Percentiles rank a stretch among this genome's conserved stretches.
These are phyloP conservation scores for Torrubiellomyces zombiae DNA, from an alignment of 2,329 filamentous ascomycete genomes.

Conservation along the genomic window DNA sequence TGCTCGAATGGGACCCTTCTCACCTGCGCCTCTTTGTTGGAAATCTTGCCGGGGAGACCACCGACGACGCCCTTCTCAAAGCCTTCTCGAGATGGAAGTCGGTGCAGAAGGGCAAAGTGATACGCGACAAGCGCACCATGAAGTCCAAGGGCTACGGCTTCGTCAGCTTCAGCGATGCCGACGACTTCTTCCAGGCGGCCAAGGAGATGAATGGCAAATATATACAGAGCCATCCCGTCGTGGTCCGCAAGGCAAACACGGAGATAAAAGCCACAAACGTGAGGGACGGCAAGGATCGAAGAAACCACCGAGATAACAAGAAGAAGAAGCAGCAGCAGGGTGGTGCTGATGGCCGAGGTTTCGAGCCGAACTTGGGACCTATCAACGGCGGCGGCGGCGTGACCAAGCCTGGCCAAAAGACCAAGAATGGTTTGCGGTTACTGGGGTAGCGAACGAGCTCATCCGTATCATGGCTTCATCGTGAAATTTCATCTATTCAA, in stretches of 20 bases:
- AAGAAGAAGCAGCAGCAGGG: constrained; percentile 12
- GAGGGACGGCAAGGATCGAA: constrained; percentile 35
- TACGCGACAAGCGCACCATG: constrained; percentile 87
- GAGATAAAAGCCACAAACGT: constrained; percentile 69
- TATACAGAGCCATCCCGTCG: constrained; percentile 89
- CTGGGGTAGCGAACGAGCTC: constrained; percentile 35
- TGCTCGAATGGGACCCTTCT: constrained; percentile 90
- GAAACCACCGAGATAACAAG: constrained; percentile 20
- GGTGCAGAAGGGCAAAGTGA: constrained; percentile 80
- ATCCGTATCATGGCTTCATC: too few species aligned
- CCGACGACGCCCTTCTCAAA: constrained; percentile 87
- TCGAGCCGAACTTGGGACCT: constrained; percentile 35
- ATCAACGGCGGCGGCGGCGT: constrained; percentile 33
- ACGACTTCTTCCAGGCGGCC: constrained; percentile 91
- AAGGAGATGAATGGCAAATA: constrained; percentile 99
- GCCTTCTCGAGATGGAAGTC: constrained; percentile 81
- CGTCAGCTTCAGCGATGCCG: constrained; percentile 85
- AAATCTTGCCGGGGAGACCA: constrained; percentile 92
- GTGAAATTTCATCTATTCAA: too few species aligned
- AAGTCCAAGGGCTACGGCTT: constrained; percentile 97
- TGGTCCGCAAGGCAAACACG: constrained; percentile 74
- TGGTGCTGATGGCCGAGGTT: constrained; percentile 16
- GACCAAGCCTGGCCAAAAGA: constrained; percentile 47
- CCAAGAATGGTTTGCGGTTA: constrained; percentile 46
- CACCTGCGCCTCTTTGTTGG: constrained; percentile 93